Percentiles rank a stretch among this genome's conserved stretches.
Evolutionary conservation across 352 stramenopile genomes (phyloP).

Genomic region (Globisporangium polare): DNA sequence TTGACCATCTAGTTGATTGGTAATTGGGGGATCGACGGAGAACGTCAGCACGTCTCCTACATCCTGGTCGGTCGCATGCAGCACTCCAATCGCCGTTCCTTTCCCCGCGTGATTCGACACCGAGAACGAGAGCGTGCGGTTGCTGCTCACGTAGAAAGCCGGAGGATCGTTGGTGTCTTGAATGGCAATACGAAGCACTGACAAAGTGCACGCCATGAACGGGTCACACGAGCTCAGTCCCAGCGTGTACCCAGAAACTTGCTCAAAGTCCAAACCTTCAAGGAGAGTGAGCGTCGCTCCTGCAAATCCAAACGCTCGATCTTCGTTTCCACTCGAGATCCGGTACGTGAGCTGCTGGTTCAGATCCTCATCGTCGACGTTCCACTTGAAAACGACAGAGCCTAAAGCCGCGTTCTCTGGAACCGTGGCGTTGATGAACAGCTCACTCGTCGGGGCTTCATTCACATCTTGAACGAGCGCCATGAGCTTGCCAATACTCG

Average conservation of each 20-base stretch:
- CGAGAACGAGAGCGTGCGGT: constrained; percentile 7
- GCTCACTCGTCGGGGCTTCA: constrained; percentile 17
- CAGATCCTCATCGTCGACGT: constrained; percentile 19
- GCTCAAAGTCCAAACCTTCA: constrained; percentile 3
- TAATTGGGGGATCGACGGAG: background rate
- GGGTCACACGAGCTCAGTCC: constrained; percentile 9
- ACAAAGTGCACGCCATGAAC: constrained; percentile 5
- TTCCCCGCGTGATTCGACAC: constrained; percentile 1
- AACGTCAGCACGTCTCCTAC: constrained; percentile 5
- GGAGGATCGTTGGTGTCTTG: constrained; percentile 9
- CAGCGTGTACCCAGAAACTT: background rate
- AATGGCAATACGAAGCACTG: background rate
- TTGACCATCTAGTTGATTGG: background rate
- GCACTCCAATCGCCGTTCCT: background rate
- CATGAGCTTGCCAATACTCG: constrained; percentile 20
- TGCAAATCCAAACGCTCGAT: constrained; percentile 18
- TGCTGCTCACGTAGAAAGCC: background rate
- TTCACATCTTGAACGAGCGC: constrained; percentile 18
- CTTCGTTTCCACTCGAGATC: constrained; percentile 16
- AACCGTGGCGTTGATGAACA: background rate
- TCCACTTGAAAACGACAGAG: constrained; percentile 22
- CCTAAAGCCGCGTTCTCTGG: constrained; percentile 16
- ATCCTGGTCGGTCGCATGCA: constrained; percentile 9
- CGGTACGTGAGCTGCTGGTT: constrained; percentile 24
- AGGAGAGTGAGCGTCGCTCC: background rate